Conservation (phyloP, 2,329 filamentous ascomycete genomes). For the Magnaporthales sp. region DNA sequence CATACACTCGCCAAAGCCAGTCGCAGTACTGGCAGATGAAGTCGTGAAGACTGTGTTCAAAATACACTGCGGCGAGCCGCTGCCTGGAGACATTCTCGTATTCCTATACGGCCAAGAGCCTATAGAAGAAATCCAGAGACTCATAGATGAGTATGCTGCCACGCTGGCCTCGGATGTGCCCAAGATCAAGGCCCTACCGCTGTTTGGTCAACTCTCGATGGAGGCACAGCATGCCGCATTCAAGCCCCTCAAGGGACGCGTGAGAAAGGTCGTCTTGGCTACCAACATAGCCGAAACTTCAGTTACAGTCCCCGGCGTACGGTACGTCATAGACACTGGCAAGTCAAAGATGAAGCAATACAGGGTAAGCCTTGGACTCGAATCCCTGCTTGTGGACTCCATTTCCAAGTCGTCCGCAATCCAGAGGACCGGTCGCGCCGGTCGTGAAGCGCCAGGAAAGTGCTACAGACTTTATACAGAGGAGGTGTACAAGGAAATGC, state of each 20-base stretch:
- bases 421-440: slow-evolving; percentile 84
- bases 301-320: slow-evolving; percentile 87
- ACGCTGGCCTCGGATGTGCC: slow-evolving; percentile 69
- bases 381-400: slow-evolving; percentile 81
- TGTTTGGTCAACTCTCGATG: slow-evolving; percentile 86
- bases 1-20: slow-evolving; percentile 63
- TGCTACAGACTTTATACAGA: slow-evolving; percentile 88
- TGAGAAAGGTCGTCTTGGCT: slow-evolving; percentile 81
- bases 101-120: slow-evolving; percentile 92
- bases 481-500: slow-evolving; percentile 58
- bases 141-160: slow-evolving; percentile 71
- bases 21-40: slow-evolving; percentile 74
- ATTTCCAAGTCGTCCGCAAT: slow-evolving; percentile 92
- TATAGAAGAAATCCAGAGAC: slow-evolving; percentile 71
- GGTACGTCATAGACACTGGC: slow-evolving; percentile 85
- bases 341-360: slow-evolving; percentile 95
- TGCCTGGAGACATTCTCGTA: slow-evolving; percentile 89
- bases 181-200: slow-evolving; percentile 61
- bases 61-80: slow-evolving; percentile 76
- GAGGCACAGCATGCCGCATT: slow-evolving; percentile 83
- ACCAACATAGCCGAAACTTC: slow-evolving; percentile 99
- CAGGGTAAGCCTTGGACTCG: slow-evolving; percentile 72
- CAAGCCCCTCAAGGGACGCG: slow-evolving; percentile 59
- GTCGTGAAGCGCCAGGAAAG: slow-evolving; percentile 83
- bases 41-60: slow-evolving; percentile 76